Evolutionary conservation across 2,329 filamentous ascomycete species (phyloP).

Genomic region (Trichoderma citrinoviride): DNA sequence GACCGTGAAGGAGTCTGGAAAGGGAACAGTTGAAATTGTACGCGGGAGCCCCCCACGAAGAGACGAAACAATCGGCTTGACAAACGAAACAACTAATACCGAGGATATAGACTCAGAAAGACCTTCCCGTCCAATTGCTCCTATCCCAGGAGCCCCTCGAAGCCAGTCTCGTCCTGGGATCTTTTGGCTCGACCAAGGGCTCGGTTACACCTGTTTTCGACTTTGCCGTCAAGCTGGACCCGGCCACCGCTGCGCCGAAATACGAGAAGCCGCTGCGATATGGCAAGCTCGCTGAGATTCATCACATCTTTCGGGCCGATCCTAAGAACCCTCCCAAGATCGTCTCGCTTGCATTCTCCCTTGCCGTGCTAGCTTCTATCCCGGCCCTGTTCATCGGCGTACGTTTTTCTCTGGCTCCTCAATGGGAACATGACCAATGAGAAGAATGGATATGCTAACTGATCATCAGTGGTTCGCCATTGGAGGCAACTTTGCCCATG

Average conservation of each 20-base stretch:
- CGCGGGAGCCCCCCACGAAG: constrained; percentile 33
- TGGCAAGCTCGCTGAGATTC: constrained; percentile 77
- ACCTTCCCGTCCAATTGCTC: constrained; percentile 82
- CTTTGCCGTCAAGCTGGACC: constrained; percentile 63
- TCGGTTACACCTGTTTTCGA: constrained; percentile 71
- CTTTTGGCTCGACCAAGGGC: constrained; percentile 72
- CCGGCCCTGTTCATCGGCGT: constrained; percentile 70
- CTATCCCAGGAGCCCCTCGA: constrained; percentile 64
- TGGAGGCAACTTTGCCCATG: constrained; percentile 79
- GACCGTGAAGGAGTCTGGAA: constrained; percentile 80
- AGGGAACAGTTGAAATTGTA: constrained; percentile 82
- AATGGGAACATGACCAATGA: not conserved
- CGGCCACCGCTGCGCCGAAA: constrained; percentile 56
- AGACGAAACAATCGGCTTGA: not conserved
- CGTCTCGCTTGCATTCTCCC: constrained; percentile 74
- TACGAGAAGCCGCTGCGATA: constrained; percentile 75
- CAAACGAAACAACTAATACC: constrained; percentile 29
- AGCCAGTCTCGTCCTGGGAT: constrained; percentile 81
- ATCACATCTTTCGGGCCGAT: constrained; percentile 83
- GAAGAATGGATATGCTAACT: constrained; percentile 26
- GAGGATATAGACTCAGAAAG: constrained; percentile 71
- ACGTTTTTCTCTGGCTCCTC: not conserved
- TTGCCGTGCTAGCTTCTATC: constrained; percentile 69
- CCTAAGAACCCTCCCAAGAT: constrained; percentile 76
- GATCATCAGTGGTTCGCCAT: constrained; percentile 69